Evolutionary conservation across 176 grass and related monocot species (phyloP).

Genomic region (Carex littledalei): DNA sequence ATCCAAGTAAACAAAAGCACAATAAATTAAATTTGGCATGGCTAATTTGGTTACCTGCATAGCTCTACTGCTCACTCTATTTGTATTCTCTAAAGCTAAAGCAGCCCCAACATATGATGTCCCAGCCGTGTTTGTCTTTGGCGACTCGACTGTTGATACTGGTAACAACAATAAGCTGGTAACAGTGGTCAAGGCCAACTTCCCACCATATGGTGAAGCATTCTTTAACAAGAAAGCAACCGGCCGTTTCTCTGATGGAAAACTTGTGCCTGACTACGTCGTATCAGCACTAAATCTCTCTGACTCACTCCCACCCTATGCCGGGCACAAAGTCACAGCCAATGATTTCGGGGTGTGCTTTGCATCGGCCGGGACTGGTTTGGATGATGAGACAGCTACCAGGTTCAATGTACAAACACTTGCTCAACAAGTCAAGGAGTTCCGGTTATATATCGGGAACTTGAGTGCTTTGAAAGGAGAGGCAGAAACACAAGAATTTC

Average conservation of each 20-base stretch:
- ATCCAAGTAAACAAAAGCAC: background rate
- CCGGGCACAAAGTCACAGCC: background rate
- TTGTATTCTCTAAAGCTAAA: background rate
- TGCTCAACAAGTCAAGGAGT: constrained; percentile 36
- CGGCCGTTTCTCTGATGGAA: constrained; percentile 61
- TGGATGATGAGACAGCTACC: constrained; percentile 50
- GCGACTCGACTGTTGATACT: constrained; percentile 69
- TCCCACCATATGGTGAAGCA: constrained; percentile 54
- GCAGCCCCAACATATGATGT: constrained; percentile 12
- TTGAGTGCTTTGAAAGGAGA: constrained; percentile 24
- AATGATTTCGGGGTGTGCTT: constrained; percentile 49
- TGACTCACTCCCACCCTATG: constrained; percentile 43
- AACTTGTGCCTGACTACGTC: constrained; percentile 61
- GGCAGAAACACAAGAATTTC: constrained; percentile 25
- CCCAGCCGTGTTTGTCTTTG: constrained; percentile 61
- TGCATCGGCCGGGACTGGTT: constrained; percentile 56
- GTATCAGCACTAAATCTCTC: constrained; percentile 47
- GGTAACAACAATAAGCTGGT: constrained; percentile 64
- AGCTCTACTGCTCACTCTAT: background rate
- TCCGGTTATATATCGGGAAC: constrained; percentile 23
- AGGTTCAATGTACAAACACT: constrained; percentile 29
- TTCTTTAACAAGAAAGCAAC: constrained; percentile 39
- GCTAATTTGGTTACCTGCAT: background rate
- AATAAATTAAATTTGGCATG: background rate
- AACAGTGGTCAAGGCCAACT: constrained; percentile 50